Evolutionary conservation across 2,329 filamentous ascomycete species (phyloP).

Genomic region (Chaetoscypha palmicola): DNA sequence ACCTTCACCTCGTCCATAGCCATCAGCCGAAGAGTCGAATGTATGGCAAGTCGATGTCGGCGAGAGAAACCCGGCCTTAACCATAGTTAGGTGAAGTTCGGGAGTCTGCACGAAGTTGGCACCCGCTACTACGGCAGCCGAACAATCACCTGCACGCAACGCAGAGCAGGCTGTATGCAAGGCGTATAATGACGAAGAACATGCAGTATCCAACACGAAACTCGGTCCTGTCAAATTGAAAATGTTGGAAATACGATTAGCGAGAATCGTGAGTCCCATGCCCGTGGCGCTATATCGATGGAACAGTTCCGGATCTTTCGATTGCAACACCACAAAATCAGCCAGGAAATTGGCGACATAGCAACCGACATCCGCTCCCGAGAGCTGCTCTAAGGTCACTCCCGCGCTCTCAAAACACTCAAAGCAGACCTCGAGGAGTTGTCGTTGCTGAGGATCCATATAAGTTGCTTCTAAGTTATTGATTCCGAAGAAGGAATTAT

Average conservation of each 20-base stretch:
- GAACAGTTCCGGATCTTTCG: slow-evolving; percentile 12
- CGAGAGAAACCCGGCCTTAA: slow-evolving; percentile 16
- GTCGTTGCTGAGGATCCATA: slow-evolving; percentile 28
- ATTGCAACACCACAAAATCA: slow-evolving; percentile 14
- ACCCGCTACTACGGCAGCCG: slow-evolving; percentile 17
- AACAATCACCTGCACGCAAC: slow-evolving; percentile 39
- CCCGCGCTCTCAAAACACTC: slow-evolving; percentile 26
- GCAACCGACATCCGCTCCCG: slow-evolving; percentile 18
- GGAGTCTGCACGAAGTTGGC: slow-evolving; percentile 16
- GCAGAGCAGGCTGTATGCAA: slow-evolving; percentile 46
- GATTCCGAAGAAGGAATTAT: slow-evolving; percentile 20
- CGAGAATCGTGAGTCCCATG: slow-evolving; percentile 6
- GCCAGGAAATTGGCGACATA: slow-evolving; percentile 20
- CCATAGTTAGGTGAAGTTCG: slow-evolving; percentile 14
- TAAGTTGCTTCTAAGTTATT: slow-evolving; percentile 16
- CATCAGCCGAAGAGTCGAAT: slow-evolving; percentile 52
- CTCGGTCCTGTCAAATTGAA: slow-evolving; percentile 24
- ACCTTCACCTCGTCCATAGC: slow-evolving; percentile 59
- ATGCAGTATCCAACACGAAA: slow-evolving; percentile 38
- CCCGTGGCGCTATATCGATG: slow-evolving; percentile 27
- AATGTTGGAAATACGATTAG: slow-evolving; percentile 30
- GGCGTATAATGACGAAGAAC: slow-evolving; percentile 48
- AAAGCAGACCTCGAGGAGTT: slow-evolving; percentile 25
- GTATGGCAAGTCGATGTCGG: slow-evolving; percentile 46
- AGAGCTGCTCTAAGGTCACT: slow-evolving; percentile 17